Evolutionary conservation across 202 grass and related monocot species (phyloP), one percentile per base, ranked within the genome.

Genomic region (Zoysia matrella): DNA sequence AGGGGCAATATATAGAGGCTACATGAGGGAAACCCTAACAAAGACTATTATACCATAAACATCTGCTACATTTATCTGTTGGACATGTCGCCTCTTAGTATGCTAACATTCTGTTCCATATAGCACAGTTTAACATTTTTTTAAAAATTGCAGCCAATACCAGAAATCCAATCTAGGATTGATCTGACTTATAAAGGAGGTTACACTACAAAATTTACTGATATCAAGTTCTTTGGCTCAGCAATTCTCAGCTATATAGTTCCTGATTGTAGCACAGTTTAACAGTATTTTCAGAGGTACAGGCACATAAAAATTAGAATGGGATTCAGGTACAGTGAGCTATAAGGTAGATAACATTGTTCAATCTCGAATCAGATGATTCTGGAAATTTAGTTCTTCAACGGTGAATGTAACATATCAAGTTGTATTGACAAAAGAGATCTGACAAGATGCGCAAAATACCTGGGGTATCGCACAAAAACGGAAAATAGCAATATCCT

Each of bases 391-490:
- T 47, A 57, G 9, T 15, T 69, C 60, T 13, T 8, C 49, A 9
- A 39, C 64, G 57, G 43, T 36, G 47, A 80, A 14, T 39, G 22
- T 61, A 75, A 57, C 30, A 58, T 44, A 16, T 2, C 7, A 71
- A 51, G 45, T 46, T 41, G 58, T 39, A 80, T 80, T 83, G 60
- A 47, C 55, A 64, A 56, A 13, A 16, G 55, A 47, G 4, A 63
- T 52, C 13, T 40, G 70, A 53, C 10, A 68, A 46, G 46, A 16
- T 52, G n/a, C 61, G 30, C 7, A 66, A 63, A 62, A 55, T 87
- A 98, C 95, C 95, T 98, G 95, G 41, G 95, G 95, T 83, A 98
- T 98, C 44, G 92, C 83, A 18, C 92, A 95, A 90, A 98, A 98
- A 14, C 87, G 82, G 77, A 95, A 98, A 89, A 92, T 93, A n/a